These are phyloP conservation scores for Kondoa malvinella DNA, from an alignment of 768 basidiomycete species.

Conservation along the genomic window DNA sequence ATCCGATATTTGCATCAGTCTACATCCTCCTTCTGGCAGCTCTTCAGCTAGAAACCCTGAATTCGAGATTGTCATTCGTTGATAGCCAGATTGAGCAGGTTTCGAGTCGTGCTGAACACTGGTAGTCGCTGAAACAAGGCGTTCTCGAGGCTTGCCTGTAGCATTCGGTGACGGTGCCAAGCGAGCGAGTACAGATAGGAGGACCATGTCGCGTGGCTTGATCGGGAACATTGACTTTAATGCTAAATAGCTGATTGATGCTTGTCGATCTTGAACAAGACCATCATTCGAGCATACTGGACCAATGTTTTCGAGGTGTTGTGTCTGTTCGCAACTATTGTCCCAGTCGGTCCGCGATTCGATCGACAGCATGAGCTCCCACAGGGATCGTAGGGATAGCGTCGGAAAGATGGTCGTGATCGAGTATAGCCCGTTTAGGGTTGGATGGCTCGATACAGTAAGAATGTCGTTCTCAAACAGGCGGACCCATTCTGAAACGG, in stretches of 20 bases:
- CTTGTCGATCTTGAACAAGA: constrained; percentile 7
- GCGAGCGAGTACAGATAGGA: constrained; percentile 23
- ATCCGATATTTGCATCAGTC: constrained; percentile 24
- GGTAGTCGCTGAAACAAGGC: constrained; percentile 16
- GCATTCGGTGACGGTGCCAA: constrained; percentile 4
- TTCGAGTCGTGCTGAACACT: constrained; percentile 18
- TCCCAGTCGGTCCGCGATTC: constrained; percentile 18
- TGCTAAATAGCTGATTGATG: constrained; percentile 19
- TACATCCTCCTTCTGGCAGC: constrained; percentile 17
- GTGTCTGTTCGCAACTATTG: constrained; percentile 17
- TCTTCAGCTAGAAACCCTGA: constrained; percentile 26
- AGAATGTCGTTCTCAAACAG: constrained; percentile 12
- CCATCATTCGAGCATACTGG: not conserved
- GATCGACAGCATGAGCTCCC: constrained; percentile 18
- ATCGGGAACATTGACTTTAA: constrained; percentile 25
- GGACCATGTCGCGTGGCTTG: constrained; percentile 24
- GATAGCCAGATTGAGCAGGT: constrained; percentile 17
- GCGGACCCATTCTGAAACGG: constrained; percentile 18
- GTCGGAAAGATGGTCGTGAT: constrained; percentile 19
- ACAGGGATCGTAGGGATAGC: constrained; percentile 20
- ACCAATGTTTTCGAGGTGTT: constrained; percentile 20
- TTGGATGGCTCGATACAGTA: constrained; percentile 21
- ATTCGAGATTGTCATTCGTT: constrained; percentile 22
- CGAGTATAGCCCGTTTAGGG: constrained; percentile 18
- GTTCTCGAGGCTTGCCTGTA: not conserved